phyloP scores from a whole-genome alignment of 305 asterid species.

The Ilex paraguariensis region DNA sequence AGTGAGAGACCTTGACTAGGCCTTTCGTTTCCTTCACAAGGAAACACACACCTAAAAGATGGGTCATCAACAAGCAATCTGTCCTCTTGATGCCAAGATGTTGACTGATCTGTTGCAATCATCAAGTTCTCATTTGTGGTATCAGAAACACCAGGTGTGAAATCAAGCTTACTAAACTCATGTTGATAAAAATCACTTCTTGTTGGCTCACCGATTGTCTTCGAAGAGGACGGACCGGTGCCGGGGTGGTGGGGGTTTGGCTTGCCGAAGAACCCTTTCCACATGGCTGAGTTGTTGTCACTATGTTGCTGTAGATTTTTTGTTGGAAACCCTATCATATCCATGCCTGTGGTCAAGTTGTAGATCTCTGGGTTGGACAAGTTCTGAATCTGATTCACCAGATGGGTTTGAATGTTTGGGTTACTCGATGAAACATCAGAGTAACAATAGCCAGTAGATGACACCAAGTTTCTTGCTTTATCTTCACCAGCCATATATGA shows the following conservation, averaged over 20 bases:
- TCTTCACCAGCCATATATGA: constrained; percentile 47
- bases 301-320: constrained; percentile 22
- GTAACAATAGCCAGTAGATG: constrained; percentile 44
- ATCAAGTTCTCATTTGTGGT: constrained; percentile 23
- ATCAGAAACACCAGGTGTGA: constrained; percentile 20
- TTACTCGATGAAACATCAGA: constrained; percentile 32
- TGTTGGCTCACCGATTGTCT: constrained; percentile 24
- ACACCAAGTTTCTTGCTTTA: constrained; percentile 35
- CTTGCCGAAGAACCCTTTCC: constrained; percentile 47
- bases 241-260: constrained; percentile 12
- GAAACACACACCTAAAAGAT: constrained; percentile 49
- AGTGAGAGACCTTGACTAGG: constrained; percentile 91
- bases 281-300: constrained; percentile 24
- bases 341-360: constrained; percentile 50
- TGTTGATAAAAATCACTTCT: constrained; percentile 25
- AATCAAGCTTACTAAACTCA: constrained; percentile 17
- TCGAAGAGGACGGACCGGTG: constrained; percentile 33
- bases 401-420: constrained; percentile 23
- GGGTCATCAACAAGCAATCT: constrained; percentile 38
- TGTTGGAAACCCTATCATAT: constrained; percentile 63
- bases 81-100: constrained; percentile 31
- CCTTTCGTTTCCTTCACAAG: constrained; percentile 61
- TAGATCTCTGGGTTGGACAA: constrained; percentile 60
- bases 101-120: constrained; percentile 16
- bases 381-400: constrained; percentile 32